Evolutionary conservation across 305 asterid genomes (phyloP), one percentile per base, ranked within the genome.

Genomic region (Coffea humblotiana): DNA sequence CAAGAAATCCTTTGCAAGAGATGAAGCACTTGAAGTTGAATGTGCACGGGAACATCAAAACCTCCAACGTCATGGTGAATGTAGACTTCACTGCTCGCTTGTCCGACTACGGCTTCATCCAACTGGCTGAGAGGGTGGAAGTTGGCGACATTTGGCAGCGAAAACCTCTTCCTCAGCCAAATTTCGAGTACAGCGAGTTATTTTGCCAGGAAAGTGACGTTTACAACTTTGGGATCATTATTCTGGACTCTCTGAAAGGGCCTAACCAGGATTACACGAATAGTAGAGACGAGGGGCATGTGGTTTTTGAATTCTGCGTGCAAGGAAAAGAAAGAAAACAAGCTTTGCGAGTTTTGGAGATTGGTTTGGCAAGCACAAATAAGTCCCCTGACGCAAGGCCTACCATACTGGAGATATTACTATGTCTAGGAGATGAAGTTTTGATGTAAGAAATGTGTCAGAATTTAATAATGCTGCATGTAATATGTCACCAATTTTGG

Each of bases 41-140:
- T 51, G 86, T 89, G n/a, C 94, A 90, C 65, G 94, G 94, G 65
- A 88, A 90, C 88, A 82, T 90, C 78, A 90, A 90, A 61, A 63
- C 92, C 70, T 87, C 94, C 52, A 90, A 89, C 19, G 79, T 90
- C 65, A 86, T 89, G 88, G 76, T 90, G 82, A 80, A 85, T 74
- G 65, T 85, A 40, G 91, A 90, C 72, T 90, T 90, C 83, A 77
- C 87, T 10, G 89, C 91, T 60, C 85, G 47, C 63, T 80, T 90
- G 0, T 83, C 91, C 1, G 86, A 85, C 61, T 90, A 90, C 68
- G 94, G 92, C 75, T 88, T 88, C 72, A 72, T 69, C 80, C 91
- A 87, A 69, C 77, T 90, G 77, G 92, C 92, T 2, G 88, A 83
- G 37, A 77, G 69, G 19, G 82, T 80, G 71, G 84, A 52, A 64